Conservation (phyloP, 371 early-diverging fungal species). For the Parasitella parasitica region DNA sequence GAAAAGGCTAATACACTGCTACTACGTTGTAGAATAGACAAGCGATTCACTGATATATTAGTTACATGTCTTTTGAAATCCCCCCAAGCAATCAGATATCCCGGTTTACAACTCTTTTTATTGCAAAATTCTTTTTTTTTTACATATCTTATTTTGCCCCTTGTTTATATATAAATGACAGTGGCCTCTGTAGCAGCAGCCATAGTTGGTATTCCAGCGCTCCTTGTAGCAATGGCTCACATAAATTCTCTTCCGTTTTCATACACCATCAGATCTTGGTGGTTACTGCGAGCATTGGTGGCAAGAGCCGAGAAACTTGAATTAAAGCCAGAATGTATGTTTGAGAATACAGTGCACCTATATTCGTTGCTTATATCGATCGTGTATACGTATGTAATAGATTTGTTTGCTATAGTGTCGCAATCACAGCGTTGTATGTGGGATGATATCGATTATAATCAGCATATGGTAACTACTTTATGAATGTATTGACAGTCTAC, state of each 20-base stretch:
- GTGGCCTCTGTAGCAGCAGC: neutral
- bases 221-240: slow-evolving; percentile 8
- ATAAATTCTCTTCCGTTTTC: slow-evolving; percentile 35
- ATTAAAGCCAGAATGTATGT: slow-evolving; percentile 33
- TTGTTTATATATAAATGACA: neutral
- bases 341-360: too few relatives aligned
- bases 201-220: neutral
- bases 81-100: too few relatives aligned
- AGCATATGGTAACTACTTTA: slow-evolving; percentile 40
- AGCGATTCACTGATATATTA: too few relatives aligned
- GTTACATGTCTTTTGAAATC: too few relatives aligned
- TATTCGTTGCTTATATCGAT: too few relatives aligned
- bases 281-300: slow-evolving; percentile 26
- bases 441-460: slow-evolving; percentile 52
- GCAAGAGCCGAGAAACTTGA: slow-evolving; percentile 26
- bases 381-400: neutral
- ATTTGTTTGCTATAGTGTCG: slow-evolving; percentile 21
- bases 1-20: too few relatives aligned
- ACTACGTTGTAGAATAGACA: too few relatives aligned
- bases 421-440: slow-evolving; percentile 36
- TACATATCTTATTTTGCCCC: too few relatives aligned
- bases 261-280: slow-evolving; percentile 41
- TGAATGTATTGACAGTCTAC: neutral
- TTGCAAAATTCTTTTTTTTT: too few relatives aligned
- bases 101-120: too few relatives aligned